These are phyloP conservation scores for Sporothrix pseudoabietina DNA, from an alignment of 2,329 filamentous ascomycete species.

Conservation along the genomic window DNA sequence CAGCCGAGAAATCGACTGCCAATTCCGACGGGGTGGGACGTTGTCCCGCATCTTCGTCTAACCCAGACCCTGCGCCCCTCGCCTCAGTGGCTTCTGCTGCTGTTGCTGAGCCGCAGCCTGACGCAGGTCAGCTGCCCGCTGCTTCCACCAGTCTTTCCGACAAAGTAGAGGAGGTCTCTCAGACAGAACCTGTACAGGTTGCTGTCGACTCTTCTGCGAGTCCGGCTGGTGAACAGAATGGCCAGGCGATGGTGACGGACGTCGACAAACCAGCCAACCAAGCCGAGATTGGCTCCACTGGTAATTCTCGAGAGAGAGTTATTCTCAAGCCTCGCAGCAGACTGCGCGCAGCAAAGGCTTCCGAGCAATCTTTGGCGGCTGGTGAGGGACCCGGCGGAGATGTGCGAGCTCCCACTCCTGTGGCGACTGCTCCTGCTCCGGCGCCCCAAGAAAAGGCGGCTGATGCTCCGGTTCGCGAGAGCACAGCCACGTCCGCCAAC, in stretches of 20 bases:
- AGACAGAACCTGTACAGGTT: not conserved
- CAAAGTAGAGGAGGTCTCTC: not conserved
- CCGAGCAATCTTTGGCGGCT: not conserved
- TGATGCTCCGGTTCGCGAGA: not conserved
- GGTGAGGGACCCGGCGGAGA: not conserved
- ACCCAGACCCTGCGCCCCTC: not conserved
- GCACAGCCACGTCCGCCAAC: conserved; percentile 3
- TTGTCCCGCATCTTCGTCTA: not conserved
- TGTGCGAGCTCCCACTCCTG: not conserved
- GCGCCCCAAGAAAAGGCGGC: not conserved
- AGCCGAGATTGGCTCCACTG: not conserved
- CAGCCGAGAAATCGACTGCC: not conserved
- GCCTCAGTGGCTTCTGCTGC: not conserved
- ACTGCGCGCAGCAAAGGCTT: not conserved
- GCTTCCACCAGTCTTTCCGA: not conserved
- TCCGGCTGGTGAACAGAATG: conserved; percentile 6
- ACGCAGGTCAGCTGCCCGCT: not conserved
- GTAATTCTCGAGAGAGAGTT: too few relatives aligned
- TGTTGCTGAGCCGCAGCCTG: not conserved
- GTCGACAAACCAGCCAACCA: conserved; percentile 1
- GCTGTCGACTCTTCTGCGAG: not conserved
- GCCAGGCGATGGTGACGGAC: not conserved
- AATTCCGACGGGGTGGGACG: not conserved
- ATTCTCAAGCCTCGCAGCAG: not conserved
- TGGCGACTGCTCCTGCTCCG: not conserved